Evolutionary conservation across 805 yeast genomes (phyloP), one percentile per base, ranked within the genome.

Genomic region (Priceomyces castillae): DNA sequence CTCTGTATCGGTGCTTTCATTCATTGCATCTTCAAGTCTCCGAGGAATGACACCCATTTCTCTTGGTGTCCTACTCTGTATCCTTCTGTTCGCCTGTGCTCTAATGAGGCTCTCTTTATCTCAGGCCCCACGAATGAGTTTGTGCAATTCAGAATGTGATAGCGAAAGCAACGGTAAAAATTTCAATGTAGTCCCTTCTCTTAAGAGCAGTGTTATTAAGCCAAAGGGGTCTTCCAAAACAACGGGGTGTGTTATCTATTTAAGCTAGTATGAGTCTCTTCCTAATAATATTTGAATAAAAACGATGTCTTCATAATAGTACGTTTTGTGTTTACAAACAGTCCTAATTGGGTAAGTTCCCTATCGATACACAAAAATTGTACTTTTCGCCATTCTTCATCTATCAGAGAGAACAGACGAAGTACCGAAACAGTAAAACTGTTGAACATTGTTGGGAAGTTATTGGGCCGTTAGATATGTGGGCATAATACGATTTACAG

Each of bases 311-410:
- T 30, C 22, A 30, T 15, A 28, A 35, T 35, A 30, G 33, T 39
- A 20, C 39, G 30, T 44, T 30, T 28, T 48, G 43, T 50, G 54
- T 52, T 50, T 48, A 50, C 56, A 51, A 50, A 50, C 18, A 39
- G 17, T 7, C 54, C 50, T 33, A 35, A 46, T 46, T 34, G 28
- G 44, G 52, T 28, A 34, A 7, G 9, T 19, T 33, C 5, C 4
- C 5, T 33, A 19, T 19, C 36, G n/a, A 7, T 33, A 33, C 36
- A 33, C 36, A 33, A 33, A 33, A 17, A 33, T 15, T 17, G 5
- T 11, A 28, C n/a, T 11, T 28, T 9, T 7, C 6, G 25, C 25
- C 25, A 22, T 22, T 22, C 9, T n/a, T n/a, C n/a, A n/a, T n/a
- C n/a, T n/a, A n/a, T n/a, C n/a, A n/a, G n/a, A n/a, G 10, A 23